A percentile compares a stretch with the other conserved stretches of the same genome.
These are phyloP conservation scores for Fusarium annulatum DNA, from an alignment of 2,329 filamentous ascomycete genomes.

Conservation along the genomic window DNA sequence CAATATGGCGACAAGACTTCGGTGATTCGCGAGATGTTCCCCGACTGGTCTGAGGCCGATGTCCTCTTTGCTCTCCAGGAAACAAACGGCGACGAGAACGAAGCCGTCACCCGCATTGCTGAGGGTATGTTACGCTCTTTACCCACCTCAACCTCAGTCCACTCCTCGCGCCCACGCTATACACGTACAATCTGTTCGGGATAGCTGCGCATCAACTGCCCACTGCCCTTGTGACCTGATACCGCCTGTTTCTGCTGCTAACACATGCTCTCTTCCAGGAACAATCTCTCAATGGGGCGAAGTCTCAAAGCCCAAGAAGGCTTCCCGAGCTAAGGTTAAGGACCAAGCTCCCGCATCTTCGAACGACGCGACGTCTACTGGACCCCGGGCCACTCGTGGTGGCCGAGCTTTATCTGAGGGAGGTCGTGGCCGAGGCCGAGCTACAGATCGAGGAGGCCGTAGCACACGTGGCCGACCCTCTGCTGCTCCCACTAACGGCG, in stretches of 20 bases:
- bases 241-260: slow-evolving; percentile 38
- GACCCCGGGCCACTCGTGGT: slow-evolving; percentile 65
- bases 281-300: slow-evolving; percentile 86
- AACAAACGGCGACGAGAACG: slow-evolving; percentile 80
- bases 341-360: slow-evolving; percentile 66
- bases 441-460: slow-evolving; percentile 70
- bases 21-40: slow-evolving; percentile 91
- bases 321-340: slow-evolving; percentile 78
- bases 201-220: slow-evolving; percentile 12
- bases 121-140: slow-evolving; percentile 68
- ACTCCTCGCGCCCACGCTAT: slow-evolving; percentile 31
- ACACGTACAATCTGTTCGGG: slow-evolving; percentile 9
- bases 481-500: slow-evolving; percentile 68
- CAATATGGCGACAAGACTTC: slow-evolving; percentile 83
- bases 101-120: slow-evolving; percentile 81
- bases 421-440: slow-evolving; percentile 71
- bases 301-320: slow-evolving; percentile 84
- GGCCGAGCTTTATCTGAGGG: slow-evolving; percentile 71
- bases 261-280: slow-evolving; percentile 60
- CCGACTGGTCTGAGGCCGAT: slow-evolving; percentile 95
- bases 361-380: slow-evolving; percentile 58
- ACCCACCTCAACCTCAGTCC: slow-evolving; percentile 18
- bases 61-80: slow-evolving; percentile 93
- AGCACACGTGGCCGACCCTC: slow-evolving; percentile 73
- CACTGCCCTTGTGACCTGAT: neutral